Evolutionary conservation across 176 grass and related monocot genomes (phyloP), one percentile per base, ranked within the genome.

Genomic region (Avena insularis): DNA sequence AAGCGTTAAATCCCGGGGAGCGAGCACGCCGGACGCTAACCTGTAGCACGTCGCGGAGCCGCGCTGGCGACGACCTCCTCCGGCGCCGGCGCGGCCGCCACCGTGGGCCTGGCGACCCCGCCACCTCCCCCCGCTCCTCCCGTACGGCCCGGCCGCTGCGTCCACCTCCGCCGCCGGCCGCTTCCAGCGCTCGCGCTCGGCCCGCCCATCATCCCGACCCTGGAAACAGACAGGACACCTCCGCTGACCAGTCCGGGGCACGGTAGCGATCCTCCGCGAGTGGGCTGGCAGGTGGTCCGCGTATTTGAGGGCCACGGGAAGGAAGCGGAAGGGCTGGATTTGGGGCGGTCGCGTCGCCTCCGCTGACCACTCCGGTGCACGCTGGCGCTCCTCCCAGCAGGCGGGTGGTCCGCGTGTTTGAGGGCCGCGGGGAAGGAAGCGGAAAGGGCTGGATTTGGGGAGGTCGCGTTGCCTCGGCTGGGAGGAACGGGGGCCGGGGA

Each of bases 131-230:
- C 14, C 4, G 38, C 80, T 2, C 27, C 80, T 9, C 16, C 57
- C 0, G 82, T 50, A 43, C 85, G 59, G 85, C 69, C 77, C 15
- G 90, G 40, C 71, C 90, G 86, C 45, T 79, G 86, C 86, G 62
- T 21, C 86, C 90, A 88, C 82, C 82, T 85, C 70, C 82, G 54
- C 77, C 86, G 45, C 78, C 78, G 9, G 23, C 81, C 36, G 48
- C 65, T 13, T 33, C 20, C 40, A 0, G 40, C 12, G 83, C 71
- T 3, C 60, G n/a, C 16, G 83, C 70, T 7, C 54, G 13, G 2
- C 81, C 85, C 58, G 82, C 78, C 78, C 90, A 91, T 88, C 86
- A 91, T 91, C 71, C 43, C 25, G 40, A 15, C 25, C 58, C 45
- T n/a, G 67, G 2, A 23, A 53, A 75, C 21, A 31, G 47, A 74